These are phyloP conservation scores for Multifurca ochricompacta DNA, from an alignment of 768 basidiomycete genomes.

Conservation along the genomic window DNA sequence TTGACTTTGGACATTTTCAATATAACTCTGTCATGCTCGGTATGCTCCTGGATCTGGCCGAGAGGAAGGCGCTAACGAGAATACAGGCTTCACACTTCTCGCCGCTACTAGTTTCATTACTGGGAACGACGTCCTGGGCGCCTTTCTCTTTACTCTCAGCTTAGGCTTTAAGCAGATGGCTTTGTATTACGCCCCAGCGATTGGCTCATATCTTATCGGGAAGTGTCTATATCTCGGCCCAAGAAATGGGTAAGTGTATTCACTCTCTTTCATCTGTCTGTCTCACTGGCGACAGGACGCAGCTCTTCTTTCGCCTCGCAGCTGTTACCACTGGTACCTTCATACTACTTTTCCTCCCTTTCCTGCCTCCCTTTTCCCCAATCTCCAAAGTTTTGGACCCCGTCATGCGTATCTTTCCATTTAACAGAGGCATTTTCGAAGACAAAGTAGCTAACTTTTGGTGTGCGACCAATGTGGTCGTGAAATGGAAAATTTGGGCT, in stretches of 20 bases:
- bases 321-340: constrained; percentile 56
- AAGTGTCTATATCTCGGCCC: constrained; percentile 83
- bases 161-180: constrained; percentile 96
- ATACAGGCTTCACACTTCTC: constrained; percentile 57
- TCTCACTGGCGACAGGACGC: constrained; percentile 23
- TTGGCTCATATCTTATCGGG: constrained; percentile 85
- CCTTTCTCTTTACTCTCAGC: constrained; percentile 73
- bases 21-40: constrained; percentile 95
- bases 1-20: constrained; percentile 94
- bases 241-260: constrained; percentile 52
- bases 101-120: constrained; percentile 62
- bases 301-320: constrained; percentile 61
- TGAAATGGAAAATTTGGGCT: constrained; percentile 74
- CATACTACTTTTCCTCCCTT: constrained; percentile 66
- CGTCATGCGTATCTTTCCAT: constrained; percentile 82
- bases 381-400: constrained; percentile 46
- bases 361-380: constrained; percentile 59
- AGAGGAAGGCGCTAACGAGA: background rate
- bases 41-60: constrained; percentile 25
- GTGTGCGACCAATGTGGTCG: constrained; percentile 83
- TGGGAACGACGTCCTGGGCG: constrained; percentile 66
- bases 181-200: constrained; percentile 85
- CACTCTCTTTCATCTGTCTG: background rate
- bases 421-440: constrained; percentile 84
- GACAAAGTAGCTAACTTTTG: constrained; percentile 98